A percentile compares a stretch with the other conserved stretches of the same genome.
Evolutionary conservation across 225 moss, liverwort and hornwort species (phyloP).

Genomic region (Pleurozium schreberi): DNA sequence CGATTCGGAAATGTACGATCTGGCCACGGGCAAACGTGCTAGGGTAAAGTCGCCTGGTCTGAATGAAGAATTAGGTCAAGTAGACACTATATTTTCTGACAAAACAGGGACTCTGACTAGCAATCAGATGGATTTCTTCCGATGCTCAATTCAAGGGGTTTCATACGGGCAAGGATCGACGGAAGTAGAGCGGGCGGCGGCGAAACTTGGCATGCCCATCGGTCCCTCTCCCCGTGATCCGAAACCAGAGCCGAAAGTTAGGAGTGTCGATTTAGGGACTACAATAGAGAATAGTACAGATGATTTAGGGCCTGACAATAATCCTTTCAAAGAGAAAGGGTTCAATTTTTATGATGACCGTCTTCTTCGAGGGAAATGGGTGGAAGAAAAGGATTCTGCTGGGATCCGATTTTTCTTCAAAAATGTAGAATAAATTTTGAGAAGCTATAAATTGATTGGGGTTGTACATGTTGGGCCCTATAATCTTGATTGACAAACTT

Average conservation of each 20-base stretch:
- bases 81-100: conserved; percentile 93
- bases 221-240: conserved; percentile 38
- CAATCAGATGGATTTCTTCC: conserved; percentile 94
- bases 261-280: neutral
- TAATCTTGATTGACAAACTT: no score
- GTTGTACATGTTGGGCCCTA: no score
- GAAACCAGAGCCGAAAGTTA: neutral
- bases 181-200: conserved; percentile 76
- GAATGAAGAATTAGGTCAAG: conserved; percentile 92
- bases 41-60: conserved; percentile 69
- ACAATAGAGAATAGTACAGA: neutral
- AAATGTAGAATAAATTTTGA: no score
- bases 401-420: conserved; percentile 49
- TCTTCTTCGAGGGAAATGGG: conserved; percentile 58
- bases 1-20: conserved; percentile 57
- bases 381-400: conserved; percentile 31
- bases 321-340: conserved; percentile 55
- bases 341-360: conserved; percentile 82
- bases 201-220: conserved; percentile 44
- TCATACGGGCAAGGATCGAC: conserved; percentile 76
- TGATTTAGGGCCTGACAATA: conserved; percentile 1
- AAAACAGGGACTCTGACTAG: conserved; percentile 93
- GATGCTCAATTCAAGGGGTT: conserved; percentile 62
- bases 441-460: no score
- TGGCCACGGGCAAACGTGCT: conserved; percentile 30